A percentile compares a stretch with the other conserved stretches of the same genome.
These are phyloP conservation scores for Exophiala sideris DNA, from an alignment of 2,329 filamentous ascomycete genomes.

Conservation along the genomic window DNA sequence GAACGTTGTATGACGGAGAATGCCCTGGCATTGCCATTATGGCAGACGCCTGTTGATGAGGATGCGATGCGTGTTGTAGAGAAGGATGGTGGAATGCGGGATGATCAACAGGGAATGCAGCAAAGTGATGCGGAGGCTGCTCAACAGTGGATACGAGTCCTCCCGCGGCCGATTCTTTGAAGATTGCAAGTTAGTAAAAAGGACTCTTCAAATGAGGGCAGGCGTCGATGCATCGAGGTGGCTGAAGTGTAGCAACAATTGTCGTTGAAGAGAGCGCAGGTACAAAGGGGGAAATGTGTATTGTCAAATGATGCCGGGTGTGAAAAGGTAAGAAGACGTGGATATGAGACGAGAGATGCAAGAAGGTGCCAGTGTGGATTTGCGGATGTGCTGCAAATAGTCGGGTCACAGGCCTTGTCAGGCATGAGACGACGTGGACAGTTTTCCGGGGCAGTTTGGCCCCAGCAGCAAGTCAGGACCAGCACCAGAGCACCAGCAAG, in stretches of 20 bases:
- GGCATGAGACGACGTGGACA: neutral
- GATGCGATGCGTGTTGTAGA: neutral
- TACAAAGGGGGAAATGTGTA: no score
- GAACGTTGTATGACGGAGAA: constrained; percentile 25
- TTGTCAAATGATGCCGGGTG: no score
- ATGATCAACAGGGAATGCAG: constrained; percentile 17
- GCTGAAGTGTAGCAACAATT: constrained; percentile 2
- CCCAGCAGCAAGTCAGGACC: neutral
- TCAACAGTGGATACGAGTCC: constrained; percentile 10
- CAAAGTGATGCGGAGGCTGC: constrained; percentile 17
- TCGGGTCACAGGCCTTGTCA: neutral
- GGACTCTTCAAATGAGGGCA: neutral
- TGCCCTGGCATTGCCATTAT: constrained; percentile 28
- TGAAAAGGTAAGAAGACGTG: neutral
- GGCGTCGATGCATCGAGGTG: neutral
- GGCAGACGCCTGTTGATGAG: constrained; percentile 1
- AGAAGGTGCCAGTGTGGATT: neutral
- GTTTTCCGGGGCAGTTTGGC: constrained; percentile 4
- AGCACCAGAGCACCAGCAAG: neutral
- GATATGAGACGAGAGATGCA: constrained; percentile 1
- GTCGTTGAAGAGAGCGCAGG: neutral
- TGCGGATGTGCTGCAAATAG: neutral
- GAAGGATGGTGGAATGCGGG: constrained; percentile 1
- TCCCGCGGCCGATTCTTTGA: constrained; percentile 3
- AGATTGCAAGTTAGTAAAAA: constrained; percentile 10